phyloP scores from a whole-genome alignment of 495 filamentous ascomycete species.

The Amphirosellinia nigrospora region DNA sequence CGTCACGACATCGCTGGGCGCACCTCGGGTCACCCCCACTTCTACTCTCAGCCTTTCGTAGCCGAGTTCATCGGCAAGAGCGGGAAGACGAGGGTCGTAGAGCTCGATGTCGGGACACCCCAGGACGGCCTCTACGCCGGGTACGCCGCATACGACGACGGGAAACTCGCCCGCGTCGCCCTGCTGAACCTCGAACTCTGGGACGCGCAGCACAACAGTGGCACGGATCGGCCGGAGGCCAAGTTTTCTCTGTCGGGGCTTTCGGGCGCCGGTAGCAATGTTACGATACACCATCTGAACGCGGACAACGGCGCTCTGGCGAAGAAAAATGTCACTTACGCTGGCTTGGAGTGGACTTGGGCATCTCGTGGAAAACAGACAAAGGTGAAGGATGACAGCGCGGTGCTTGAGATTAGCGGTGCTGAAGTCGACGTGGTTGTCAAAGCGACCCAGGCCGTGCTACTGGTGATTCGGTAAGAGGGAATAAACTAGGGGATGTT shows the following conservation, averaged over 20 bases:
- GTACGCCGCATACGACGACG: neutral
- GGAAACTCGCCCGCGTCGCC: neutral
- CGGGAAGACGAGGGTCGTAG: slow-evolving; percentile 26
- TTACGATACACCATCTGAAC: neutral
- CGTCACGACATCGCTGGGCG: neutral
- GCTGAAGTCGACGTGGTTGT: neutral
- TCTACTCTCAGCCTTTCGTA: slow-evolving; percentile 30
- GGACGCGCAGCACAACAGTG: neutral
- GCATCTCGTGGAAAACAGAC: neutral
- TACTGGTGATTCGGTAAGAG: neutral
- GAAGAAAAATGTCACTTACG: neutral
- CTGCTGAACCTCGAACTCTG: neutral
- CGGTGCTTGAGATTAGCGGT: neutral
- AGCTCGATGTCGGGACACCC: slow-evolving; percentile 13
- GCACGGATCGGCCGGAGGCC: neutral
- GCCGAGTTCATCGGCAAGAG: slow-evolving; percentile 30
- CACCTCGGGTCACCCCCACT: neutral
- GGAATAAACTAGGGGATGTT: no score
- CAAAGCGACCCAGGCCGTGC: neutral
- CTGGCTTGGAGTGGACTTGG: slow-evolving; percentile 1
- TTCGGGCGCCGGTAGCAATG: neutral
- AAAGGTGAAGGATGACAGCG: neutral
- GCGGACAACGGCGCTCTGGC: neutral
- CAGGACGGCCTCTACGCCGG: neutral
- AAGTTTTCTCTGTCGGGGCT: neutral